Percentiles rank a stretch among this genome's conserved stretches.
Conservation (phyloP, 1,139 yeast species). For the Geotrichum europaeum region DNA sequence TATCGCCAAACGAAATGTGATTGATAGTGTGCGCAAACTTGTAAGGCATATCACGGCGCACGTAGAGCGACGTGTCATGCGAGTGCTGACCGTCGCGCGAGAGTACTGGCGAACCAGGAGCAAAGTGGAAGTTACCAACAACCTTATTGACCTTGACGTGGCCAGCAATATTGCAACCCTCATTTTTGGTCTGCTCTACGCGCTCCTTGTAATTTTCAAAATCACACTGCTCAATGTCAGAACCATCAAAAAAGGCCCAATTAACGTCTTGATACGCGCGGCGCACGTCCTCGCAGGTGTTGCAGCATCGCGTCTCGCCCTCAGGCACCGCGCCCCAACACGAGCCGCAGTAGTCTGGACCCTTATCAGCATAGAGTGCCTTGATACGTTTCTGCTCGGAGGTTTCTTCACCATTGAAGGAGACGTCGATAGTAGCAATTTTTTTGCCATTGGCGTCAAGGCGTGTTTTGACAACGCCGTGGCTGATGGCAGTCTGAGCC, state of each 20-base stretch:
- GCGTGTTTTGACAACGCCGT: constrained; percentile 68
- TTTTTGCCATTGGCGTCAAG: constrained; percentile 45
- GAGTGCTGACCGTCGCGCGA: constrained; percentile 49
- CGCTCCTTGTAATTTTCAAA: constrained; percentile 70
- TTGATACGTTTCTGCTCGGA: constrained; percentile 27
- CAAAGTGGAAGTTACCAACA: constrained; percentile 88
- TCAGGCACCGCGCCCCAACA: constrained; percentile 83
- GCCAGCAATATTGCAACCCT: constrained; percentile 87
- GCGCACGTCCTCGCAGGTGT: constrained; percentile 75
- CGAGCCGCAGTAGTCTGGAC: constrained; percentile 67
- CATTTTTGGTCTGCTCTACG: constrained; percentile 54
- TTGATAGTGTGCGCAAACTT: constrained; percentile 63
- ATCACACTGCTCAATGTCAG: constrained; percentile 83
- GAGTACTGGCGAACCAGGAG: constrained; percentile 76
- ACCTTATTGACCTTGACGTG: constrained; percentile 75
- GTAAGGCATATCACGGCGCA: constrained; percentile 50
- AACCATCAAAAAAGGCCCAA: constrained; percentile 92
- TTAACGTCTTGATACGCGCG: constrained; percentile 67
- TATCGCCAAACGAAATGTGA: constrained; percentile 72
- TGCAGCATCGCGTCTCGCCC: constrained; percentile 56
- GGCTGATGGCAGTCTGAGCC: constrained; percentile 62
- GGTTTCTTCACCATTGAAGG: constrained; percentile 24
- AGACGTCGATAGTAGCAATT: constrained; percentile 31
- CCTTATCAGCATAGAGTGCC: constrained; percentile 26
- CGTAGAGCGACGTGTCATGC: constrained; percentile 77